These are phyloP conservation scores for Alternaria panax DNA, from an alignment of 2,329 filamentous ascomycete species.

Conservation along the genomic window DNA sequence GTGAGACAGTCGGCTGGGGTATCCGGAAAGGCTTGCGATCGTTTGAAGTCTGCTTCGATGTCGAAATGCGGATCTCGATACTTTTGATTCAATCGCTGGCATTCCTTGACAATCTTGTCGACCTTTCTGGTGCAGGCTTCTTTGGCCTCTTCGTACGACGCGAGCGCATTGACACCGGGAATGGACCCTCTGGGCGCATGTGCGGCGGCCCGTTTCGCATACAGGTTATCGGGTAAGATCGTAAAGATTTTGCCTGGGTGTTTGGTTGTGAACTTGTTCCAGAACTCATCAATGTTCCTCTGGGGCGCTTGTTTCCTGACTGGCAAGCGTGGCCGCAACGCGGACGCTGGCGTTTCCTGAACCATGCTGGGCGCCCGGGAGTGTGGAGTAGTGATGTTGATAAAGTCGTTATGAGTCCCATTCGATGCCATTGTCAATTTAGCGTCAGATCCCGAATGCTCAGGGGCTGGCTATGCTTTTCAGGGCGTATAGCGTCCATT, in stretches of 20 bases:
- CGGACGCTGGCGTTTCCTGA: slow-evolving; percentile 31
- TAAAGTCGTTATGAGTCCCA: slow-evolving; percentile 46
- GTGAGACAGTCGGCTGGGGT: slow-evolving; percentile 59
- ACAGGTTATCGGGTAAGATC: slow-evolving; percentile 72
- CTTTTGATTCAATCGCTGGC: slow-evolving; percentile 80
- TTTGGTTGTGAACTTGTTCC: slow-evolving; percentile 72
- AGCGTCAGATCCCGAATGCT: slow-evolving; percentile 20
- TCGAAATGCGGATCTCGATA: slow-evolving; percentile 90
- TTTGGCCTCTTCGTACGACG: slow-evolving; percentile 76
- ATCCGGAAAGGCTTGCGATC: slow-evolving; percentile 40
- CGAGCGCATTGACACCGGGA: slow-evolving; percentile 68
- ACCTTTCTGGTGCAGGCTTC: slow-evolving; percentile 71
- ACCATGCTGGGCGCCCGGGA: slow-evolving; percentile 48
- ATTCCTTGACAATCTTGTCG: slow-evolving; percentile 66
- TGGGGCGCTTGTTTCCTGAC: slow-evolving; percentile 67
- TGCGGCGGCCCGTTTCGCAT: slow-evolving; percentile 67
- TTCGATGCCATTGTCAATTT: slow-evolving; percentile 47
- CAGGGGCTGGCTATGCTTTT: slow-evolving; percentile 25
- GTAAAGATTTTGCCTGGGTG: slow-evolving; percentile 75
- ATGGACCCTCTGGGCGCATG: slow-evolving; percentile 61
- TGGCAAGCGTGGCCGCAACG: slow-evolving; percentile 30
- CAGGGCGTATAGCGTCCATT: slow-evolving; percentile 36
- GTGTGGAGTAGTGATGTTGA: slow-evolving; percentile 47
- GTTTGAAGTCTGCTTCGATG: slow-evolving; percentile 77
- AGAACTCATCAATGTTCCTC: slow-evolving; percentile 74